Conservation (phyloP, 2,329 filamentous ascomycete genomes). For the Colletotrichum brevisporum region DNA sequence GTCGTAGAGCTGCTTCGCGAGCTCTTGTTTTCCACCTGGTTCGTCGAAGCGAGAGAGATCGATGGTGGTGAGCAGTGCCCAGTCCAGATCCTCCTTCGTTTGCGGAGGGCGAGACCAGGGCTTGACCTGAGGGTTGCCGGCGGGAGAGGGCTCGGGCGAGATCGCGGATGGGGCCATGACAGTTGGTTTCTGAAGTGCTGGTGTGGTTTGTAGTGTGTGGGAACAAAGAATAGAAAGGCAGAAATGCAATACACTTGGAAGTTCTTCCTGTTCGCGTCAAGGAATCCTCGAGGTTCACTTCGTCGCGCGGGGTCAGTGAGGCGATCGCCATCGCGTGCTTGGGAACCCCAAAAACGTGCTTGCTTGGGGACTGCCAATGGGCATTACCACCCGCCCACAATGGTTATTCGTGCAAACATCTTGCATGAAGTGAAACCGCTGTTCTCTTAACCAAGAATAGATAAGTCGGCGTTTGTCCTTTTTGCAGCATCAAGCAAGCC, state of each 20-base stretch:
- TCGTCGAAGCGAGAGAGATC: slow-evolving; percentile 12
- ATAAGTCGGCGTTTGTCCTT: too few relatives aligned
- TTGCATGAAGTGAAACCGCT: too few relatives aligned
- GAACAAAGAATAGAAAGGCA: not conserved
- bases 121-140: not conserved
- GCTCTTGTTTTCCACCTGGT: slow-evolving; percentile 1
- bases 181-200: not conserved
- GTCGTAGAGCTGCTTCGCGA: slow-evolving; percentile 9
- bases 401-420: too few relatives aligned
- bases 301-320: not conserved
- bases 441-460: too few relatives aligned
- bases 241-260: not conserved
- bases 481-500: too few relatives aligned
- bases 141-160: not conserved
- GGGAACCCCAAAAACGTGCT: slow-evolving; percentile 16
- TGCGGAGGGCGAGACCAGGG: slow-evolving; percentile 9
- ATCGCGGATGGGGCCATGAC: slow-evolving; percentile 7
- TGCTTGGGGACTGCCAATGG: not conserved
- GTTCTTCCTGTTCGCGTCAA: not conserved
- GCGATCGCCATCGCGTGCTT: slow-evolving; percentile 14
- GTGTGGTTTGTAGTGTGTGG: not conserved
- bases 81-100: slow-evolving; percentile 4
- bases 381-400: not conserved
- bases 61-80: slow-evolving; percentile 9
- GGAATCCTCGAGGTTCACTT: not conserved